Conservation (phyloP, 2,329 filamentous ascomycete species). For the Xenosphaeropsis pyriputrescens region DNA sequence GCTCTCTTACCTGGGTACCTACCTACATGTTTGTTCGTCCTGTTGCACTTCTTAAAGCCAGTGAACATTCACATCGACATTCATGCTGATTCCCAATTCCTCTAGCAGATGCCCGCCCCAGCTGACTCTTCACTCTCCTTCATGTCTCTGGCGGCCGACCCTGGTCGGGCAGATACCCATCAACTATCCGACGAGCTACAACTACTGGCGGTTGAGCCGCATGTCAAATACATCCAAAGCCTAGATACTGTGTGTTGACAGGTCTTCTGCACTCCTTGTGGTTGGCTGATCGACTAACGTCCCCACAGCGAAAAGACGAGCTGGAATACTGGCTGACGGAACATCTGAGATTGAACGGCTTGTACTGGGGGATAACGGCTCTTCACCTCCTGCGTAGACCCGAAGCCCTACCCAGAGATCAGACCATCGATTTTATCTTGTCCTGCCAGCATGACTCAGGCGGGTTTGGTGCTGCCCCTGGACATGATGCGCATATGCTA, state of each 20-base stretch:
- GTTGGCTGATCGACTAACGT: slow-evolving; percentile 18
- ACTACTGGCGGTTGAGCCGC: slow-evolving; percentile 28
- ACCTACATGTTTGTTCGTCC: too few relatives aligned
- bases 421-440: slow-evolving; percentile 84
- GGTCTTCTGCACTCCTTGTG: slow-evolving; percentile 8
- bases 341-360: slow-evolving; percentile 83
- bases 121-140: too few relatives aligned
- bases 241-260: slow-evolving; percentile 59
- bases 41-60: too few relatives aligned
- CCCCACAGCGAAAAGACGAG: slow-evolving; percentile 66
- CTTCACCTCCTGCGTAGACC: slow-evolving; percentile 73
- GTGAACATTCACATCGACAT: too few relatives aligned
- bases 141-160: slow-evolving; percentile 19
- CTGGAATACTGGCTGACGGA: slow-evolving; percentile 97
- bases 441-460: slow-evolving; percentile 83
- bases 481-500: slow-evolving; percentile 90
- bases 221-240: slow-evolving; percentile 87
- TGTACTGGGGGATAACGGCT: slow-evolving; percentile 92
- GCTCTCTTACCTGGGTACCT: too few relatives aligned
- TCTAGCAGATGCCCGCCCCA: too few relatives aligned
- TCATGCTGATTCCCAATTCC: too few relatives aligned
- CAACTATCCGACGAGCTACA: slow-evolving; percentile 17
- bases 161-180: slow-evolving; percentile 10
- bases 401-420: slow-evolving; percentile 64
- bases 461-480: slow-evolving; percentile 86